These are phyloP conservation scores for Trametes cinnabarina DNA, from an alignment of 768 basidiomycete genomes.

Conservation along the genomic window DNA sequence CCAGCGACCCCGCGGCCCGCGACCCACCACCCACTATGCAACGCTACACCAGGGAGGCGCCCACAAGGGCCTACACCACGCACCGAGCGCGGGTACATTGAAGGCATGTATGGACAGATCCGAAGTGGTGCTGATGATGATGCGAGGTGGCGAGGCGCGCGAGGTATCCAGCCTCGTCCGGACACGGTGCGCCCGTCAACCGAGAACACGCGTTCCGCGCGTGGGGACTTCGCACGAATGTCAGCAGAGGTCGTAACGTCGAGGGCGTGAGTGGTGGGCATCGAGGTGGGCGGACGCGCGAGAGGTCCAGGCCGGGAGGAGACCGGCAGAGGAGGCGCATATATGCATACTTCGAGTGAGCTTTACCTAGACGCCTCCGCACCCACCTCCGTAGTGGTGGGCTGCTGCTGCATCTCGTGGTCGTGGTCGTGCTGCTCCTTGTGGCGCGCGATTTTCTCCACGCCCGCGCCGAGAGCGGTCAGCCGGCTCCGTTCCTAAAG, in stretches of 20 bases:
- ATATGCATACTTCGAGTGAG: neutral
- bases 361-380: slow-evolving; percentile 4
- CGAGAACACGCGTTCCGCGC: slow-evolving; percentile 6
- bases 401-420: slow-evolving; percentile 1
- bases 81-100: neutral
- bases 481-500: slow-evolving; percentile 16
- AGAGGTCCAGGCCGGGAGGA: neutral
- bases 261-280: neutral
- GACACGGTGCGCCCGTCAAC: neutral
- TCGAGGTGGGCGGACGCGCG: neutral
- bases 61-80: slow-evolving; percentile 7
- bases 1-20: too few species aligned
- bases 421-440: slow-evolving; percentile 29
- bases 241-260: slow-evolving; percentile 1
- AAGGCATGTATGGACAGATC: neutral
- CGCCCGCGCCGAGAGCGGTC: slow-evolving; percentile 40
- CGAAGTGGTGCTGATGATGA: too few species aligned
- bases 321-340: neutral
- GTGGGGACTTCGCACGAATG: too few species aligned
- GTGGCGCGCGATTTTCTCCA: slow-evolving; percentile 51
- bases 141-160: too few species aligned
- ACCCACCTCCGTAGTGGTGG: neutral
- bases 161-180: neutral
- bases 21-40: too few species aligned
- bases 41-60: neutral